A percentile compares a stretch with the other conserved stretches of the same genome.
phyloP scores from a whole-genome alignment of 148 eudicot species.

The Cornus suecica region DNA sequence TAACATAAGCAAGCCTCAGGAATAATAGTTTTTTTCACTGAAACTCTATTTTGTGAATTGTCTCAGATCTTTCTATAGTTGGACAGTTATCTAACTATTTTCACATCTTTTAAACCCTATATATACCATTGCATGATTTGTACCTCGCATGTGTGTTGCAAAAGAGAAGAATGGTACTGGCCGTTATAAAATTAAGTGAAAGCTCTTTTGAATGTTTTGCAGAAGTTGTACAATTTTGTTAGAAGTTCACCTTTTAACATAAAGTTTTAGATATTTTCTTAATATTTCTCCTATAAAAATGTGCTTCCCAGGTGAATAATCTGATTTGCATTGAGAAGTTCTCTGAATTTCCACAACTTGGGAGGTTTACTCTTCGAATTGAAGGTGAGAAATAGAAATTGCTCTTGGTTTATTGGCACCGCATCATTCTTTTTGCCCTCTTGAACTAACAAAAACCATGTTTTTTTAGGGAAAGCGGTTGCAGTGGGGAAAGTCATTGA shows the following conservation, averaged over 20 bases:
- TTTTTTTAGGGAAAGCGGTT: slow-evolving; percentile 70
- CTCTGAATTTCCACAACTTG: slow-evolving; percentile 53
- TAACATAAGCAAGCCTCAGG: not conserved
- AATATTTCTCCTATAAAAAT: slow-evolving; percentile 7
- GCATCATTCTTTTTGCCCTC: not conserved
- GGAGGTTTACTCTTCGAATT: slow-evolving; percentile 61
- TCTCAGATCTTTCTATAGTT: not conserved
- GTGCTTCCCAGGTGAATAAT: slow-evolving; percentile 37
- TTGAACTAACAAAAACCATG: not conserved
- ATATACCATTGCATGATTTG: no score
- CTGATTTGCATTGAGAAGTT: slow-evolving; percentile 54
- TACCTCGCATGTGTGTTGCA: not conserved
- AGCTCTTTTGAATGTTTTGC: not conserved
- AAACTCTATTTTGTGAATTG: not conserved
- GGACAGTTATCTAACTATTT: not conserved
- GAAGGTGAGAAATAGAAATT: slow-evolving; percentile 37
- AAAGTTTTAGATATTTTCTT: not conserved
- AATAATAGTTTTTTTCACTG: not conserved
- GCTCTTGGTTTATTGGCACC: not conserved
- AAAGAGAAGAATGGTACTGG: not conserved
- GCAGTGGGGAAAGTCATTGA: slow-evolving; percentile 76
- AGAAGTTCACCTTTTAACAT: not conserved
- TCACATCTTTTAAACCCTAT: no score
- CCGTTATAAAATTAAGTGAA: not conserved
- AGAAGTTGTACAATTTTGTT: no score